Evolutionary conservation across 2,329 filamentous ascomycete genomes (phyloP).

Genomic region (Colletotrichum sp.): DNA sequence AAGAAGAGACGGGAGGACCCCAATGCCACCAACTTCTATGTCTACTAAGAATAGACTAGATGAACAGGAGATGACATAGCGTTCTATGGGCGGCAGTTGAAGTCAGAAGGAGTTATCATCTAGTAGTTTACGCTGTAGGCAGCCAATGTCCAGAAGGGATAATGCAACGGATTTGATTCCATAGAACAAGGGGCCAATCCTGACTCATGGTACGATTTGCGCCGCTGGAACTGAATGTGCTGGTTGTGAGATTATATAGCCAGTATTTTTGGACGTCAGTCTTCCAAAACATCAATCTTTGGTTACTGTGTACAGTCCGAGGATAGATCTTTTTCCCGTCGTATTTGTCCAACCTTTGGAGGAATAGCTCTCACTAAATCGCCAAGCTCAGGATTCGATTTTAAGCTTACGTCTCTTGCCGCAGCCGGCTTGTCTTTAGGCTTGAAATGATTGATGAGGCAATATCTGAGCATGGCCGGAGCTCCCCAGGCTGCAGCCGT

Average conservation of each 20-base stretch:
- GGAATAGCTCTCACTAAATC: rapidly evolving
- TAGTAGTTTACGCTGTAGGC: not conserved
- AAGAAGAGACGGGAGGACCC: slow-evolving; percentile 30
- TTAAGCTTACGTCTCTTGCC: not conserved
- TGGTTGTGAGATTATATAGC: not conserved
- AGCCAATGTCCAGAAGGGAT: not conserved
- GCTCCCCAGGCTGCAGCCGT: not conserved
- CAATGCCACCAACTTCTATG: slow-evolving; percentile 31
- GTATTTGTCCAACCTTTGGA: not conserved
- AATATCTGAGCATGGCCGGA: not conserved
- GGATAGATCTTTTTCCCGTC: not conserved
- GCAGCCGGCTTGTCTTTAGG: not conserved
- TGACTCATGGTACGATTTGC: not conserved
- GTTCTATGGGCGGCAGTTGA: not conserved
- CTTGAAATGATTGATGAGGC: not conserved
- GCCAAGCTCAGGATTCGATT: not conserved
- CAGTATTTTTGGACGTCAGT: not conserved
- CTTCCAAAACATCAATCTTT: not conserved
- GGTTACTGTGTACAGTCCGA: not conserved
- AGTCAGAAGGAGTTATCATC: not conserved
- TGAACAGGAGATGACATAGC: rapidly evolving
- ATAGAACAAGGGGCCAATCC: rapidly evolving
- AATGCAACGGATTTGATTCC: not conserved
- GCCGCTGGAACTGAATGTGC: too few relatives aligned
- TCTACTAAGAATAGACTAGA: slow-evolving; percentile 24